phyloP scores from a whole-genome alignment of 179 eudicot genomes.

The Carnegiea gigantea region DNA sequence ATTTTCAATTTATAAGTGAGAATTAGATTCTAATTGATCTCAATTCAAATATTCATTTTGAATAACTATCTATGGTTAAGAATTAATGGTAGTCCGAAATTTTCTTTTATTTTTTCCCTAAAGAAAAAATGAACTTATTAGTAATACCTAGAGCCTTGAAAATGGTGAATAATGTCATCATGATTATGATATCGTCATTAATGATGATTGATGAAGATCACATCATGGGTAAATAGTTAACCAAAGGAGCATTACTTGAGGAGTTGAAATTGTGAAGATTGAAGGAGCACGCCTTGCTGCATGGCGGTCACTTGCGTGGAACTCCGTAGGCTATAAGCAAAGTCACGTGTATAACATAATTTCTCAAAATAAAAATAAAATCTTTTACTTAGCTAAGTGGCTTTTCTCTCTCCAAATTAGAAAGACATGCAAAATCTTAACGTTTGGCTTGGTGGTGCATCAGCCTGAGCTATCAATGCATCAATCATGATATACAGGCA shows the following conservation, averaged over 20 bases:
- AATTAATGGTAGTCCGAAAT: too few relatives aligned
- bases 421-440: slow-evolving; percentile 14
- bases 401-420: neutral
- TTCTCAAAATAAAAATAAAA: slow-evolving; percentile 1
- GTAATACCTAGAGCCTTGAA: neutral
- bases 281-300: neutral
- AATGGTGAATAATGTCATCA: neutral
- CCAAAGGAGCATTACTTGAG: neutral
- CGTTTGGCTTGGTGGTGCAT: too few relatives aligned
- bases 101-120: too few relatives aligned
- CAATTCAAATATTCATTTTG: too few relatives aligned
- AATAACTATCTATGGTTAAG: too few relatives aligned
- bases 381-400: neutral
- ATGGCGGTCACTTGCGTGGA: slow-evolving; percentile 6
- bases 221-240: neutral
- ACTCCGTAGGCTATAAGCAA: neutral
- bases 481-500: slow-evolving; percentile 18
- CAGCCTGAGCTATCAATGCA: neutral
- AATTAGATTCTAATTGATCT: too few relatives aligned
- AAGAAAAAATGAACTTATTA: too few relatives aligned
- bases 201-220: neutral
- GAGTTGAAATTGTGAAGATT: neutral
- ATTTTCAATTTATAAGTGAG: too few relatives aligned
- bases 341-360: neutral
- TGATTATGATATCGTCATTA: neutral